These are phyloP conservation scores for Fusarium sp. DNA, from an alignment of 2,329 filamentous ascomycete genomes.

Conservation along the genomic window DNA sequence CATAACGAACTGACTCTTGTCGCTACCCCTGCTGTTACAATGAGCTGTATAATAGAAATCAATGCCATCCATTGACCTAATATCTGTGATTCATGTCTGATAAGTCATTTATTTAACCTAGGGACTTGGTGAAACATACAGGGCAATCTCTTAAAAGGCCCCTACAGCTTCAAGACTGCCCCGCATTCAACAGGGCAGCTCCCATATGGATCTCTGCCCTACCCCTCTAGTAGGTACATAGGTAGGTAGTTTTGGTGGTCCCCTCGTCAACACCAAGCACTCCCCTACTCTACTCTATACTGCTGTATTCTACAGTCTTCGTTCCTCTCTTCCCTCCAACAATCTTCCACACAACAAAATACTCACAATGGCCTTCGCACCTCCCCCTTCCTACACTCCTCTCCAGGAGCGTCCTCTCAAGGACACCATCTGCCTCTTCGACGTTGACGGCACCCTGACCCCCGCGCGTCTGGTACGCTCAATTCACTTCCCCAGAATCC, in stretches of 20 bases:
- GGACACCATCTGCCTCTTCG: slow-evolving; percentile 95
- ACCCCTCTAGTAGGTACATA: slow-evolving; percentile 15
- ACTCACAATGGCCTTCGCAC: slow-evolving; percentile 54
- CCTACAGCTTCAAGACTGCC: slow-evolving; percentile 10
- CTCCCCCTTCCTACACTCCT: slow-evolving; percentile 69
- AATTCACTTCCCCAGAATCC: slow-evolving; percentile 2
- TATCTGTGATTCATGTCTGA: background rate
- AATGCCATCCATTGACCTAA: background rate
- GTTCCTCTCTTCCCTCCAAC: slow-evolving; percentile 3
- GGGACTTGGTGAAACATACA: background rate
- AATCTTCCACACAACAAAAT: background rate
- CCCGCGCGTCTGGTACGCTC: slow-evolving; percentile 76
- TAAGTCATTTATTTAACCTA: background rate
- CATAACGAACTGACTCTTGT: background rate
- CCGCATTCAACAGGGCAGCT: slow-evolving; percentile 27
- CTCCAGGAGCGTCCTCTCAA: slow-evolving; percentile 86
- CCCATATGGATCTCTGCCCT: too few species aligned
- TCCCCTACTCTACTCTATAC: slow-evolving; percentile 22
- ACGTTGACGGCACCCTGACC: slow-evolving; percentile 94
- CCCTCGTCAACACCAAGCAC: slow-evolving; percentile 32
- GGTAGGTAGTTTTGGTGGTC: slow-evolving; percentile 4
- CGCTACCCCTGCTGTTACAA: background rate
- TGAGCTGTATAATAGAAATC: background rate
- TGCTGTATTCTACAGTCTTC: slow-evolving; percentile 9
- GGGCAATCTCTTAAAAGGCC: background rate